These are phyloP conservation scores for Parafenestella ontariensis DNA, from an alignment of 2,329 filamentous ascomycete species.

Conservation along the genomic window DNA sequence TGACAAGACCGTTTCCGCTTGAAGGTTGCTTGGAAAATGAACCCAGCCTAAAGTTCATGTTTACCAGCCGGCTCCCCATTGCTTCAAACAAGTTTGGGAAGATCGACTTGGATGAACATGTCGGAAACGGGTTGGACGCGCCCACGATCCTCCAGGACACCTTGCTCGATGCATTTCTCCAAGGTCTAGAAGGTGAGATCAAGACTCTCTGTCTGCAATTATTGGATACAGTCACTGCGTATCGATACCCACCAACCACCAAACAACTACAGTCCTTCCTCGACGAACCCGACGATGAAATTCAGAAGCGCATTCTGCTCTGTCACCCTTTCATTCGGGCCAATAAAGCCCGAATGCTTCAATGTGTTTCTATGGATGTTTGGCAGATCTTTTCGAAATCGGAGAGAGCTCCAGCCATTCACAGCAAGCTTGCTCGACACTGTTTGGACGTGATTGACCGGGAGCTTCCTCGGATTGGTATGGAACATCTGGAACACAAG, in stretches of 20 bases:
- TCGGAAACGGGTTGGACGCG: background rate
- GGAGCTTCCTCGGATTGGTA: background rate
- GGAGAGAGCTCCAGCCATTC: background rate
- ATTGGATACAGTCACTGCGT: background rate
- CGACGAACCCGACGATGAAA: background rate
- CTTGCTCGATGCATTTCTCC: background rate
- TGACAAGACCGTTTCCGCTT: background rate
- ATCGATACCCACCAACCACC: background rate
- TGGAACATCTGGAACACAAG: background rate
- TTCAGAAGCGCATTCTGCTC: background rate
- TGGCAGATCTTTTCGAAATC: background rate
- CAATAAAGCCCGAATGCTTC: background rate
- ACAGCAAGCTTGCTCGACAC: background rate
- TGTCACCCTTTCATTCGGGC: background rate
- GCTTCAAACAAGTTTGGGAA: background rate
- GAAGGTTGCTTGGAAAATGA: background rate
- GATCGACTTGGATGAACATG: background rate
- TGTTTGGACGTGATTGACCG: background rate
- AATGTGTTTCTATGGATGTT: background rate
- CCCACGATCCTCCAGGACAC: background rate
- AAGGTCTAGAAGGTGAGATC: background rate
- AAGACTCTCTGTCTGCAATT: background rate
- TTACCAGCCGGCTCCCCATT: background rate
- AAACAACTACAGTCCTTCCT: background rate
- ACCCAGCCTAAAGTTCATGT: background rate